Base-by-base conservation (phyloP, 2,329 filamentous ascomycete genomes). In the Talaromyces sp. region DNA sequence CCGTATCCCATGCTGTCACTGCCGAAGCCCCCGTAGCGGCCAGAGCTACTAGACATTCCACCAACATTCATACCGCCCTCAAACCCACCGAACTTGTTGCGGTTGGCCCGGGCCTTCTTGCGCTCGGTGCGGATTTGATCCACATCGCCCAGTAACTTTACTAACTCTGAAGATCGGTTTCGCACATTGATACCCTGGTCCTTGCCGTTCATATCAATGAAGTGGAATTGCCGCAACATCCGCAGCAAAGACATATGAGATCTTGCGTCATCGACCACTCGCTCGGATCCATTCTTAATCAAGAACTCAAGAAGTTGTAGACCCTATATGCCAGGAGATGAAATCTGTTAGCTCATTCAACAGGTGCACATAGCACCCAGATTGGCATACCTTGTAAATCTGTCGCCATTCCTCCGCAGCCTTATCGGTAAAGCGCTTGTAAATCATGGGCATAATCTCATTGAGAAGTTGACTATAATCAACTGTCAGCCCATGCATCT, bases 401-500 rank as follows among this genome's bases (percentile, higher is more conserved):
- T 99, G 94, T 63, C 94, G 86, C 94, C 94, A 99, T 77, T 99
- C 94, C 72, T 99, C 94, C 51, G 94, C 93, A 7, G 91, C 84
- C 80, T 99, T 99, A 73, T 99, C 94, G 56, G 94, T 99, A 75
- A 99, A 99, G 61, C 94, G 90, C 69, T 95, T 94, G 80, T 99
- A 99, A 70, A 99, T 96, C 91, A 99, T 94, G 62, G 94, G 94
- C 94, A 99, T 99, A 71, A 99, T 97, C 75, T 99, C 94, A 75
- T 97, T 97, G 52, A 99, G 86, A 47, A 92, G 85, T 85, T 96
- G 91, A 73, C 93, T 97, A 70, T 52, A 48, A 19, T 14, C n/a
- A 33, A 14, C 5, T 13, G 56, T 57, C 10, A 59, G 49, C 9
- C 16, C 20, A 8, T 10, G 33, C 8, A 2, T 36, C 2, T 7